Percentiles rank a stretch among this genome's conserved stretches.
phyloP scores from a whole-genome alignment of 2,329 filamentous ascomycete genomes.

The Fonsecaea multimorphosa region DNA sequence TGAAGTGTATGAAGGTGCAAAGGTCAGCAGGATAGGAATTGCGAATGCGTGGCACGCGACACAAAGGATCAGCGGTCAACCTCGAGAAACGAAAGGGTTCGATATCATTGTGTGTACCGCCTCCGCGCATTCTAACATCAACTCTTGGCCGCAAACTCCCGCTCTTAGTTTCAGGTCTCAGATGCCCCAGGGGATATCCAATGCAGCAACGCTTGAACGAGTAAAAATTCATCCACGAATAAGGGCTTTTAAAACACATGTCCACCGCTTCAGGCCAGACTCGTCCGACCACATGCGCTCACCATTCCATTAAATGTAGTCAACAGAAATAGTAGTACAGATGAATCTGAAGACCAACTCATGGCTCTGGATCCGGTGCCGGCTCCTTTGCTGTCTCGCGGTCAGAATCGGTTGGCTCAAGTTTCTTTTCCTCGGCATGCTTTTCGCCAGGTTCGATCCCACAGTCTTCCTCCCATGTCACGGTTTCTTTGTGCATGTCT shows the following conservation, averaged over 20 bases:
- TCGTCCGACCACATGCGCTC: background rate
- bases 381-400: constrained; percentile 25
- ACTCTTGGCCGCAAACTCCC: background rate
- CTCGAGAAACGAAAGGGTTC: background rate
- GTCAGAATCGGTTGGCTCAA: constrained; percentile 19
- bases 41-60: background rate
- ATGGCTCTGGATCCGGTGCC: constrained; percentile 23
- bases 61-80: background rate
- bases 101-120: background rate
- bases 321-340: constrained; percentile 16
- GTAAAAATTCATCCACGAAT: background rate
- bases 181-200: constrained; percentile 7
- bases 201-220: constrained; percentile 16
- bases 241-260: background rate
- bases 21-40: background rate
- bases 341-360: constrained; percentile 5
- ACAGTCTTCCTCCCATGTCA: constrained; percentile 46
- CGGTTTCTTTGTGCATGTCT: constrained; percentile 53
- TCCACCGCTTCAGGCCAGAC: background rate
- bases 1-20: background rate
- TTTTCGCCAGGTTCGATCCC: constrained; percentile 28
- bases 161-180: background rate
- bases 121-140: background rate
- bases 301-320: constrained; percentile 5
- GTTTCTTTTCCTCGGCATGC: constrained; percentile 24